These are phyloP conservation scores for Backusella tuberculispora DNA, from an alignment of 192 early-diverging fungal species.

Conservation along the genomic window DNA sequence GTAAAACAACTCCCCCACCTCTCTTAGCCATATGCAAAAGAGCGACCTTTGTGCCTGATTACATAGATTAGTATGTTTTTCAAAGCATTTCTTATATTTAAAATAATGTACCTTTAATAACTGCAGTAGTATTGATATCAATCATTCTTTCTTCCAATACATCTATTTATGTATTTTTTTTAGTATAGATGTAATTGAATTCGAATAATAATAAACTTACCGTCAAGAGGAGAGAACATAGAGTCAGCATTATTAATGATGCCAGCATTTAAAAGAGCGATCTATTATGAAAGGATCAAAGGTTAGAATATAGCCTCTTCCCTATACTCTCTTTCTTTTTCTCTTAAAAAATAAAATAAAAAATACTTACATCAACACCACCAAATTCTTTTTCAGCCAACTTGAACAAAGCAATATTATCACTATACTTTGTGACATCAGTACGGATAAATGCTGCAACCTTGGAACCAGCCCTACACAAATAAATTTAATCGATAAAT, in stretches of 20 bases:
- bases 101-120: background rate
- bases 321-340: background rate
- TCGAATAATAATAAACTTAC: slow-evolving; percentile 3
- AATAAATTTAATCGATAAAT: background rate
- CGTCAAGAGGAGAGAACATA: slow-evolving; percentile 30
- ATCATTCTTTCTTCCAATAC: slow-evolving; percentile 21
- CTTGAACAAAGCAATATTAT: slow-evolving; percentile 34
- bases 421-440: slow-evolving; percentile 37
- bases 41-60: slow-evolving; percentile 26
- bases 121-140: slow-evolving; percentile 21
- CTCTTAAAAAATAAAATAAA: background rate
- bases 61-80: background rate
- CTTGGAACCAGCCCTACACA: slow-evolving; percentile 15
- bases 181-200: background rate
- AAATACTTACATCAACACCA: slow-evolving; percentile 36
- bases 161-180: background rate
- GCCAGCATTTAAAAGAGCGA: slow-evolving; percentile 37
- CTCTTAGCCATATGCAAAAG: slow-evolving; percentile 29
- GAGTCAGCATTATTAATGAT: slow-evolving; percentile 10
- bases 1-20: slow-evolving; percentile 37
- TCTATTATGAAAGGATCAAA: slow-evolving; percentile 7
- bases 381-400: slow-evolving; percentile 39
- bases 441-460: slow-evolving; percentile 29
- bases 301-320: background rate
- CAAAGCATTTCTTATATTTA: background rate